Percentiles rank a stretch among this genome's conserved stretches.
Conservation (phyloP, 1,284 basidiomycete genomes). For the Xanthoconium separans region DNA sequence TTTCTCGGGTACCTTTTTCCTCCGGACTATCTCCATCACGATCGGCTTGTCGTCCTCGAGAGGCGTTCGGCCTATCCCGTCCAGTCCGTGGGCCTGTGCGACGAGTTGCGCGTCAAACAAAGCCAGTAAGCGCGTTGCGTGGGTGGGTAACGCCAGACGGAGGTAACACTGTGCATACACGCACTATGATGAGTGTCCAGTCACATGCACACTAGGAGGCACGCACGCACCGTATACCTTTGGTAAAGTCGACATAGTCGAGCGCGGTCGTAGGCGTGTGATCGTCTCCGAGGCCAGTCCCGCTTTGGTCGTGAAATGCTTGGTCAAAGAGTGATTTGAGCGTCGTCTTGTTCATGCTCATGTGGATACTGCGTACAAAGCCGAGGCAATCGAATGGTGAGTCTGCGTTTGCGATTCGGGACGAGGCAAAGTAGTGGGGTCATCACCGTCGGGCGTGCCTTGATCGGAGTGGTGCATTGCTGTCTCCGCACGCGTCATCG, state of each 20-base stretch:
- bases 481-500: slow-evolving; percentile 35
- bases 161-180: slow-evolving; percentile 58
- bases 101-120: slow-evolving; percentile 41
- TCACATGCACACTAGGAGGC: not conserved
- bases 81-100: slow-evolving; percentile 50
- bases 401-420: not conserved
- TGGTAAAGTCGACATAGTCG: slow-evolving; percentile 76
- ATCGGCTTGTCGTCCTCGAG: slow-evolving; percentile 36
- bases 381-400: slow-evolving; percentile 61
- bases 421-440: not conserved
- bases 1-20: too few relatives aligned
- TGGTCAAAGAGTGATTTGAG: slow-evolving; percentile 56
- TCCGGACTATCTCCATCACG: slow-evolving; percentile 53
- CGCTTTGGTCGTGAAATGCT: slow-evolving; percentile 34
- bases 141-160: slow-evolving; percentile 55
- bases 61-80: slow-evolving; percentile 37
- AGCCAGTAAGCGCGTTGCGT: slow-evolving; percentile 44
- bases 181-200: not conserved
- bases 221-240: slow-evolving; percentile 57
- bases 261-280: slow-evolving; percentile 35
- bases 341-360: slow-evolving; percentile 74
- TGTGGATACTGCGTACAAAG: slow-evolving; percentile 65
- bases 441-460: not conserved
- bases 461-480: slow-evolving; percentile 9
- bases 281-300: slow-evolving; percentile 9